A percentile compares a stretch with the other conserved stretches of the same genome.
These are phyloP conservation scores for Spathaspora boniae DNA, from an alignment of 805 yeast species.

Conservation along the genomic window DNA sequence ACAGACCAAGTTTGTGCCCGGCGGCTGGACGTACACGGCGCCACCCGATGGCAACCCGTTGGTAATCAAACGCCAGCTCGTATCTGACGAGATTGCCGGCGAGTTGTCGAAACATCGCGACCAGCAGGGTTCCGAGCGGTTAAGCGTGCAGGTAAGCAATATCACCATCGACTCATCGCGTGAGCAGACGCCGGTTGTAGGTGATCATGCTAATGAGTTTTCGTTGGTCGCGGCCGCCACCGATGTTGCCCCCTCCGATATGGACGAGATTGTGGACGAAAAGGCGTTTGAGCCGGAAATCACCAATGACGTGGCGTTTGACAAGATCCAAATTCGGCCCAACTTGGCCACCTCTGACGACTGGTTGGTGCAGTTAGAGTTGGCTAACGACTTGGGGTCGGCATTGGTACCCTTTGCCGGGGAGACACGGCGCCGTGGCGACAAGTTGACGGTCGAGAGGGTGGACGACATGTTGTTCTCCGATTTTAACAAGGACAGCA, in stretches of 20 bases:
- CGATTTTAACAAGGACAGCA: constrained; percentile 30
- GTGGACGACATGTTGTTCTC: constrained; percentile 49
- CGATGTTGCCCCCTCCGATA: constrained; percentile 14
- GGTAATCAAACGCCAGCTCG: constrained; percentile 25
- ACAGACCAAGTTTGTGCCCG: constrained; percentile 33
- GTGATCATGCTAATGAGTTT: background rate
- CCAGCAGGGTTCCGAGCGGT: constrained; percentile 17
- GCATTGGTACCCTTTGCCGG: constrained; percentile 33
- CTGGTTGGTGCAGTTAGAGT: constrained; percentile 62
- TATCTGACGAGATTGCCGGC: constrained; percentile 27
- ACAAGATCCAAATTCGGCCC: constrained; percentile 38
- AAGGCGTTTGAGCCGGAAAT: constrained; percentile 71
- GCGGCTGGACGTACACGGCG: constrained; percentile 28
- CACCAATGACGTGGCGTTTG: constrained; percentile 31
- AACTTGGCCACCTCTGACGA: constrained; percentile 49
- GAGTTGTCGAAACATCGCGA: constrained; percentile 21
- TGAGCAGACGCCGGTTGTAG: constrained; percentile 6
- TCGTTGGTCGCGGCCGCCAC: constrained; percentile 7
- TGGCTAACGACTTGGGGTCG: constrained; percentile 45
- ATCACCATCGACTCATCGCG: constrained; percentile 28
- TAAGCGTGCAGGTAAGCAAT: constrained; percentile 28
- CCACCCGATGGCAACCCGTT: constrained; percentile 19
- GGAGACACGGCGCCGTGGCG: constrained; percentile 12
- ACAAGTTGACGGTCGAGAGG: constrained; percentile 27
- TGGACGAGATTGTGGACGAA: constrained; percentile 48